These are phyloP conservation scores for Kodamaea laetipori DNA, from an alignment of 805 yeast species.

Conservation along the genomic window DNA sequence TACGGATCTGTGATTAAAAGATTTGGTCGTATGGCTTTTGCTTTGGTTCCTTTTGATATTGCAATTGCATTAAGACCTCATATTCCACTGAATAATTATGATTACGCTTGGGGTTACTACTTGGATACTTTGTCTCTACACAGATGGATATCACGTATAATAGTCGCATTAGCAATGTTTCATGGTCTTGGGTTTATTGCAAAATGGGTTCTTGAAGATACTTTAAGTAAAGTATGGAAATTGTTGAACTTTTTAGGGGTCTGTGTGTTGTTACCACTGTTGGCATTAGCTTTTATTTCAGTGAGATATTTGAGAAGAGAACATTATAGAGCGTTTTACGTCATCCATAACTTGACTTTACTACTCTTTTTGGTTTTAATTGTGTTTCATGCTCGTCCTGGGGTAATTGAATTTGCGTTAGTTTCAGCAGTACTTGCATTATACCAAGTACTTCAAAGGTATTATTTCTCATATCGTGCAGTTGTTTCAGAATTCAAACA, in stretches of 20 bases:
- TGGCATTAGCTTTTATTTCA: conserved; percentile 47
- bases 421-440: conserved; percentile 27
- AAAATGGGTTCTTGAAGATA: conserved; percentile 48
- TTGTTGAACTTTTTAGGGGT: conserved; percentile 56
- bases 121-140: conserved; percentile 59
- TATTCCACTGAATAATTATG: conserved; percentile 21
- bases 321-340: conserved; percentile 55
- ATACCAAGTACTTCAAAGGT: conserved; percentile 40
- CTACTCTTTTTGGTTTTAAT: conserved; percentile 47
- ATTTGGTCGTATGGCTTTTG: conserved; percentile 62
- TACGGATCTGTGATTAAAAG: conserved; percentile 51
- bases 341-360: conserved; percentile 55
- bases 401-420: conserved; percentile 44
- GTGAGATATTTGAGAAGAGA: conserved; percentile 50
- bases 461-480: conserved; percentile 19
- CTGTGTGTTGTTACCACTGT: conserved; percentile 36
- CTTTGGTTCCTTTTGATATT: conserved; percentile 58
- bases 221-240: conserved; percentile 34
- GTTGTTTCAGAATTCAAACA: conserved; percentile 18
- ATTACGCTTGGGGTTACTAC: conserved; percentile 43
- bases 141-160: conserved; percentile 69
- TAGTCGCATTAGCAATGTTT: conserved; percentile 44
- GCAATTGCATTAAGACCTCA: conserved; percentile 56
- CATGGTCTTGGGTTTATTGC: conserved; percentile 57
- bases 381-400: conserved; percentile 71